Percentiles rank a stretch among this genome's conserved stretches.
Evolutionary conservation across 129 eudicot genomes (phyloP).

Genomic region (Lactuca sativa): DNA sequence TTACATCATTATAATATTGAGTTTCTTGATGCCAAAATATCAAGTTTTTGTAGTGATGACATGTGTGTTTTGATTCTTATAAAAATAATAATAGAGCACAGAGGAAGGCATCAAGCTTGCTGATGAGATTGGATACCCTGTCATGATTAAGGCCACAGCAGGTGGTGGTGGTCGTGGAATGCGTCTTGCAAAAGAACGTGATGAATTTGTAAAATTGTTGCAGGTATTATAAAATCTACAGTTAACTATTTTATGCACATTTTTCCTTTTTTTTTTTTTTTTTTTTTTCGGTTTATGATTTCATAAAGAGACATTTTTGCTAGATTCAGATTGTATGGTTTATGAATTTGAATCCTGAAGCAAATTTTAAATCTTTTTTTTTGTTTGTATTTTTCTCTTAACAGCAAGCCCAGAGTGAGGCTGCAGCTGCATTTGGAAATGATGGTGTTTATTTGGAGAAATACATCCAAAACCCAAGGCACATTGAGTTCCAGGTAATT

Average conservation of each 20-base stretch:
- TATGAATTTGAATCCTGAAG: conserved; percentile 15
- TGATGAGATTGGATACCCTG: conserved; percentile 84
- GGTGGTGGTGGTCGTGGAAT: conserved; percentile 99
- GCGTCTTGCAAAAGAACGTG: conserved; percentile 98
- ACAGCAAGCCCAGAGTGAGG: conserved; percentile 96
- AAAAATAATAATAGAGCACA: conserved; percentile 55
- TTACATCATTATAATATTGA: not conserved
- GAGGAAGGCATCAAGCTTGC: conserved; percentile 88
- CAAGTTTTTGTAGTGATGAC: conserved; percentile 1
- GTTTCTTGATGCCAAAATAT: not conserved
- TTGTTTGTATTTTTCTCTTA: conserved; percentile 20
- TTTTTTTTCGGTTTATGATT: not conserved
- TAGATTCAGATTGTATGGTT: too few species aligned
- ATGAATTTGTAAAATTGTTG: conserved; percentile 87
- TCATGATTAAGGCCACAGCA: conserved; percentile 99
- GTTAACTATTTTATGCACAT: not conserved
- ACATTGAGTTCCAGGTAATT: conserved; percentile 94
- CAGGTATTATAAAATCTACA: conserved; percentile 46
- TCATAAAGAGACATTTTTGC: too few species aligned
- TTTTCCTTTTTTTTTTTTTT: not conserved
- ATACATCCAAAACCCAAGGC: conserved; percentile 89
- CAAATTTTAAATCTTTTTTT: conserved; percentile 9
- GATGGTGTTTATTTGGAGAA: conserved; percentile 98
- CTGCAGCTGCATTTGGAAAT: conserved; percentile 99
- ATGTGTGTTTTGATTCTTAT: conserved; percentile 17